Evolutionary conservation across 768 basidiomycete genomes (phyloP), one percentile per base, ranked within the genome.

Genomic region (Psilocybe subaeruginosa): DNA sequence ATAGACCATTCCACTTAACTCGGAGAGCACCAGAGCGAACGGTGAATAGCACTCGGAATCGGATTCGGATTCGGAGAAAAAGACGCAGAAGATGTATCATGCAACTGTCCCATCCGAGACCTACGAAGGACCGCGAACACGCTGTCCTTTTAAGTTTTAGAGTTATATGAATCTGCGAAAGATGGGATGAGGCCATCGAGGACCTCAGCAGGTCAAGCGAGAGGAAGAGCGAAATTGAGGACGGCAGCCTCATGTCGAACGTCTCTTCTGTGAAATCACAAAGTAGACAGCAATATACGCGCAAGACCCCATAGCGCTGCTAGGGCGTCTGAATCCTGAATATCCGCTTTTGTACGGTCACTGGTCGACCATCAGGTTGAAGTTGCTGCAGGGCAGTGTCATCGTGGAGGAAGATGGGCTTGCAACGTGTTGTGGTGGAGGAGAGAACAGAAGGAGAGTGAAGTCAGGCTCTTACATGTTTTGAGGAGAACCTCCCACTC

Each of bases 81-180:
- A 35, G 59, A 49, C 30, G 50, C 33, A 19, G 56, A 33, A 56
- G 27, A 35, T 29, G 35, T 5, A 43, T 43, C 41, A 16, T 43
- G 4, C 41, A 49, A 53, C 43, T 35, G 63, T 66, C 64, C 57
- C 55, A 52, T 51, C 55, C 54, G 62, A 61, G 65, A 66, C 65
- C 48, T 49, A 31, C 54, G 33, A 41, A 41, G 60, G 58, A 64
- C 59, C 61, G 33, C 53, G 41, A 37, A 56, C 35, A 46, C 31
- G 31, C 4, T 35, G 31, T n/a, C 33, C 2, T 37, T 63, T 58
- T 37, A 62, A 54, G 58, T 63, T 62, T 63, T 63, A 59, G 62
- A 63, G 62, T 63, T 63, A 27, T 35, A 63, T 63, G 57, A 63
- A 58, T 56, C 58, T 59, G 57, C 8, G 62, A 63, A 58, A 55